Conservation (phyloP, 2,329 filamentous ascomycete genomes). For the Fusarium decemcellulare region DNA sequence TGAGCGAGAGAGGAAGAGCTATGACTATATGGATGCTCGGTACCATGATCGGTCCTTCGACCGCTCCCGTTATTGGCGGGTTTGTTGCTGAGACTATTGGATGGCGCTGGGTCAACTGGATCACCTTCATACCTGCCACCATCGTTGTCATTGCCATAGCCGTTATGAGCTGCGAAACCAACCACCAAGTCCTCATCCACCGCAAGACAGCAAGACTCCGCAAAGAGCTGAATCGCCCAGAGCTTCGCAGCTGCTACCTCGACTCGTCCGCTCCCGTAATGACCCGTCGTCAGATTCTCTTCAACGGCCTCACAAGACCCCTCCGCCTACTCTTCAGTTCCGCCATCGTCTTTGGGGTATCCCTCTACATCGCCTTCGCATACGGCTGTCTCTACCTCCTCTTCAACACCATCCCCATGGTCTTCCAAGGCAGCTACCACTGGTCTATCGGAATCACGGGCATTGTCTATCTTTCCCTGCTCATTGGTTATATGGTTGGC, state of each 20-base stretch:
- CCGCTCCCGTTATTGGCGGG: constrained; percentile 64
- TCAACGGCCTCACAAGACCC: constrained; percentile 68
- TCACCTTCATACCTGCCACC: constrained; percentile 62
- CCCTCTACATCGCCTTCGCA: constrained; percentile 65
- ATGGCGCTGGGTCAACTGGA: constrained; percentile 68
- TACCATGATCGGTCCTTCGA: constrained; percentile 69
- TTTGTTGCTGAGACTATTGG: constrained; percentile 64
- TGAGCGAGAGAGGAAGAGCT: constrained; percentile 62
- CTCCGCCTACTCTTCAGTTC: constrained; percentile 65
- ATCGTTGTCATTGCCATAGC: constrained; percentile 44
- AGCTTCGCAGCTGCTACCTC: constrained; percentile 62
- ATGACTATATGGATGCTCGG: constrained; percentile 68
- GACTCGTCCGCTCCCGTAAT: constrained; percentile 43
- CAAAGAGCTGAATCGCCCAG: constrained; percentile 60
- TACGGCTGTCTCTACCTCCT: constrained; percentile 68
- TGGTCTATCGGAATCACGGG: constrained; percentile 63
- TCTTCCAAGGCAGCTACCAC: constrained; percentile 63
- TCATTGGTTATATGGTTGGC: constrained; percentile 58
- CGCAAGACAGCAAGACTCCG: constrained; percentile 62
- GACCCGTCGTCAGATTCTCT: constrained; percentile 41
- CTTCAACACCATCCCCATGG: constrained; percentile 67
- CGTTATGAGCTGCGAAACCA: constrained; percentile 57
- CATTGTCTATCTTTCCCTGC: constrained; percentile 64
- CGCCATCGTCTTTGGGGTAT: constrained; percentile 62
- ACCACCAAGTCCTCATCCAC: constrained; percentile 63